A percentile compares a stretch with the other conserved stretches of the same genome.
These are phyloP conservation scores for Fusarium sp. DNA, from an alignment of 2,329 filamentous ascomycete genomes.

Conservation along the genomic window DNA sequence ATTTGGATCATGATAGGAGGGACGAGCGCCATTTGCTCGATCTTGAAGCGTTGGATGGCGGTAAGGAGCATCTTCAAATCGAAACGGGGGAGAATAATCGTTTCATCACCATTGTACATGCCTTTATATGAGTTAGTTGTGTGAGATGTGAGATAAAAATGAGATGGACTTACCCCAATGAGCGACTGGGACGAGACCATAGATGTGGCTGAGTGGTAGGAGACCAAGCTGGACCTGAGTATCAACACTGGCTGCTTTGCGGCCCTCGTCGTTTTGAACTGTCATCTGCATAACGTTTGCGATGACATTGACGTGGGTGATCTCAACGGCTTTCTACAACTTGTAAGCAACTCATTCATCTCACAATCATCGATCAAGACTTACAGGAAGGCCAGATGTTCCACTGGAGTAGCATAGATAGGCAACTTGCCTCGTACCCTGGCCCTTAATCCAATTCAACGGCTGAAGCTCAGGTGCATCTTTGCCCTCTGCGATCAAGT, in stretches of 20 bases:
- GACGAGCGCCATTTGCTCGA: constrained; percentile 75
- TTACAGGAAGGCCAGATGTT: constrained; percentile 80
- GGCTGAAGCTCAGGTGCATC: constrained; percentile 64
- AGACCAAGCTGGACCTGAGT: constrained; percentile 70
- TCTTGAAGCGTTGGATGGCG: constrained; percentile 75
- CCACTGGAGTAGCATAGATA: constrained; percentile 86
- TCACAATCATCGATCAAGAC: constrained; percentile 23
- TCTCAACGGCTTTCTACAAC: constrained; percentile 81
- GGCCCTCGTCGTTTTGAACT: constrained; percentile 55
- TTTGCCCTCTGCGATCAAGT: constrained; percentile 72
- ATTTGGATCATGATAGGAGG: constrained; percentile 83
- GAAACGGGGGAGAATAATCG: constrained; percentile 80
- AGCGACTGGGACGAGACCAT: constrained; percentile 77
- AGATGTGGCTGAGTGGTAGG: constrained; percentile 85
- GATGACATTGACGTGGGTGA: constrained; percentile 83
- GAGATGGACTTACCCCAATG: constrained; percentile 21
- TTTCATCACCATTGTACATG: constrained; percentile 77
- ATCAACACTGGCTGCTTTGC: constrained; percentile 51
- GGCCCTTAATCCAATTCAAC: constrained; percentile 70
- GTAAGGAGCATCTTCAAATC: constrained; percentile 74
- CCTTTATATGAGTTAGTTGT: constrained; percentile 57
- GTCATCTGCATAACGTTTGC: constrained; percentile 76
- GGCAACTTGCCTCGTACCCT: constrained; percentile 74
- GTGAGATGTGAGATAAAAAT: background rate
- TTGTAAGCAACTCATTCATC: background rate